Base-by-base conservation (phyloP, 2,329 filamentous ascomycete genomes). In the Alternaria arborescens region DNA sequence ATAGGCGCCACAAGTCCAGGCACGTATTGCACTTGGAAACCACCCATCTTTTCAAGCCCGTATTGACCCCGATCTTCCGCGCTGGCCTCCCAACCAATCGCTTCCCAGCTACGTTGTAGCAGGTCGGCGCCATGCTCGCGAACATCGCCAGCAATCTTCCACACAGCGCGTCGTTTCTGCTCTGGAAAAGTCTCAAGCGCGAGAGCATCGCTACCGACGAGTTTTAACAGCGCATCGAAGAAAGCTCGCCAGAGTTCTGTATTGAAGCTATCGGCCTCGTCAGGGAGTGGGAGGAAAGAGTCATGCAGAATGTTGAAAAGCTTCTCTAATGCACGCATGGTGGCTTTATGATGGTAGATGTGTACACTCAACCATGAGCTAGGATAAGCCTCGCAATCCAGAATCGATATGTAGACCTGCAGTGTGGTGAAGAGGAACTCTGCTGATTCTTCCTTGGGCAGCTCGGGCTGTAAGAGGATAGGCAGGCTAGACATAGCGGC, bases 71-170 rank as follows among this genome's bases (percentile, higher is more conserved):
- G 86, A 75, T 97, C 94, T 60, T 98, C 94, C 1, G 84, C 79
- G 32, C 86, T 92, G 0, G 93, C 92, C 70, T 99, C 94, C 95
- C 95, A 99, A 12, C 96, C 95, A 63, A 99, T 96, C 18, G 93
- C 91, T 74, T 97, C 92, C 95, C 95, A 99, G 6, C 91, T 94
- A 28, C 88, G 87, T 62, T 91, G 88, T 34, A 99, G 82, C 8
- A 99, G 83, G 52, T 94, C 91, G 4, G 95, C 94, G 16, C 96
- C 95, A 66, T 93, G 87, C 77, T 98, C 94, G 57, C 95, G 87
- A 52, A 99, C 93, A 79, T 99, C 96, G 6, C 95, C 95, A 4
- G 94, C 95, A 75, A 99, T 97, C 81, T 98, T 99, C 95, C 96
- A 99, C 1, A 98, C 94, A 1, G 95, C 94, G 56, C 95, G 85